Percentiles rank a stretch among this genome's conserved stretches.
Conservation (phyloP, 768 basidiomycete genomes). For the Pleurotus sapidus region DNA sequence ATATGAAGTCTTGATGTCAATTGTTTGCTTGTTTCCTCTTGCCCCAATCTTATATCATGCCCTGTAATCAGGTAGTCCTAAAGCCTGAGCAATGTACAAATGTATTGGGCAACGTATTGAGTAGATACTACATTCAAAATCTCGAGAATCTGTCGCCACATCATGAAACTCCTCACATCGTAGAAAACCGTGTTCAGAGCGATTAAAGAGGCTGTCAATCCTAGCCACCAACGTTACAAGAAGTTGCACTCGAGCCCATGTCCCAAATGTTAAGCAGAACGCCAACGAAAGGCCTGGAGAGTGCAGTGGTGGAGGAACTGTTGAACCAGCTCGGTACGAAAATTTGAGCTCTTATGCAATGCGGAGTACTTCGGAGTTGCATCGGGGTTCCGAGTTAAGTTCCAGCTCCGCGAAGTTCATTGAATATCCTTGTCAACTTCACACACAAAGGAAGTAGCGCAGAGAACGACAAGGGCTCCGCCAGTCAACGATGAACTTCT, state of each 20-base stretch:
- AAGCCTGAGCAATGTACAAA: no score
- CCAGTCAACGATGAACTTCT: constrained; percentile 14
- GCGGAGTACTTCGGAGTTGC: constrained; percentile 23
- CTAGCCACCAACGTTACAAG: constrained; percentile 42
- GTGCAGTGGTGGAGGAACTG: constrained; percentile 42
- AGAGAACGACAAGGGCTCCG: not conserved
- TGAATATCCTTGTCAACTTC: not conserved
- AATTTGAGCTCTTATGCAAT: constrained; percentile 10
- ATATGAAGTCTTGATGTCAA: no score
- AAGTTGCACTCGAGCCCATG: constrained; percentile 35
- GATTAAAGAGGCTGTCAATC: constrained; percentile 74
- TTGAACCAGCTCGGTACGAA: constrained; percentile 23
- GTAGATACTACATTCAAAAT: no score
- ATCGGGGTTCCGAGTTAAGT: constrained; percentile 3
- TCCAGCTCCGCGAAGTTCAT: not conserved
- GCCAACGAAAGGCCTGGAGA: constrained; percentile 48
- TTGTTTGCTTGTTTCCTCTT: no score
- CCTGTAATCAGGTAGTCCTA: no score
- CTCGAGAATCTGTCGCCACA: constrained; percentile 51
- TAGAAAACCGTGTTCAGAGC: constrained; percentile 69
- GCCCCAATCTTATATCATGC: no score
- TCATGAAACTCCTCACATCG: constrained; percentile 87
- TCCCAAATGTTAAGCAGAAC: constrained; percentile 57
- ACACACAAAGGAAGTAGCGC: no score
- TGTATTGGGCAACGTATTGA: no score